Percentiles rank a stretch among this genome's conserved stretches.
Evolutionary conservation across 257 asterid genomes (phyloP).

Genomic region (Rehmannia glutinosa): DNA sequence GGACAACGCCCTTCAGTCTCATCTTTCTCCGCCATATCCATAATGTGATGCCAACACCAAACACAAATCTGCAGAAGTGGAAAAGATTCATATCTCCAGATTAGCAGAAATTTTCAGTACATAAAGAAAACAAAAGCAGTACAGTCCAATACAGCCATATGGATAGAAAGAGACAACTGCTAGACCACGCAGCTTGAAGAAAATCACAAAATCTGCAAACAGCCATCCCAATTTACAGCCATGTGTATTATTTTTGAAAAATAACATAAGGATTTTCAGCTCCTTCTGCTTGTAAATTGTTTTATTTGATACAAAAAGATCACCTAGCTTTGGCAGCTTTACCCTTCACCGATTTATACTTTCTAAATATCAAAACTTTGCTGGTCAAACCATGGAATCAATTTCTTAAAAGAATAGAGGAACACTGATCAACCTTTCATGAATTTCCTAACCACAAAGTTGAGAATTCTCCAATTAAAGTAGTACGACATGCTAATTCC

Average conservation of each 20-base stretch:
- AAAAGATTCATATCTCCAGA: slow-evolving; percentile 1
- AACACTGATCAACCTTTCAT: not conserved
- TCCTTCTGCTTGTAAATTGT: not conserved
- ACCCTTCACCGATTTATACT: not conserved
- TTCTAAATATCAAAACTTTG: not conserved
- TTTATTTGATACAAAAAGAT: not conserved
- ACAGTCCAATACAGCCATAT: not conserved
- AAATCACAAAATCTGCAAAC: not conserved
- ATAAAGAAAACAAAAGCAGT: slow-evolving; percentile 1
- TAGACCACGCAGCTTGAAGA: not conserved
- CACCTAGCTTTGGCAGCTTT: not conserved
- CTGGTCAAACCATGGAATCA: not conserved
- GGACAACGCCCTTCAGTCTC: slow-evolving; percentile 95
- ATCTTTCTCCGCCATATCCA: slow-evolving; percentile 99
- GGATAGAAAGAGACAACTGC: not conserved
- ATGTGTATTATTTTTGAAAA: not conserved
- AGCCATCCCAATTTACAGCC: not conserved
- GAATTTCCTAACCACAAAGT: not conserved
- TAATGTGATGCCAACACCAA: slow-evolving; percentile 99
- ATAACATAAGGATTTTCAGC: not conserved
- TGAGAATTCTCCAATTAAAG: not conserved
- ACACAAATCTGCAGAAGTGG: slow-evolving; percentile 66
- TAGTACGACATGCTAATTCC: not conserved
- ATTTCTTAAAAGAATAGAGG: not conserved
- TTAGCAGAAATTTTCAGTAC: slow-evolving; percentile 7